phyloP scores from a whole-genome alignment of 768 basidiomycete species.

The Lactarius vividus region DNA sequence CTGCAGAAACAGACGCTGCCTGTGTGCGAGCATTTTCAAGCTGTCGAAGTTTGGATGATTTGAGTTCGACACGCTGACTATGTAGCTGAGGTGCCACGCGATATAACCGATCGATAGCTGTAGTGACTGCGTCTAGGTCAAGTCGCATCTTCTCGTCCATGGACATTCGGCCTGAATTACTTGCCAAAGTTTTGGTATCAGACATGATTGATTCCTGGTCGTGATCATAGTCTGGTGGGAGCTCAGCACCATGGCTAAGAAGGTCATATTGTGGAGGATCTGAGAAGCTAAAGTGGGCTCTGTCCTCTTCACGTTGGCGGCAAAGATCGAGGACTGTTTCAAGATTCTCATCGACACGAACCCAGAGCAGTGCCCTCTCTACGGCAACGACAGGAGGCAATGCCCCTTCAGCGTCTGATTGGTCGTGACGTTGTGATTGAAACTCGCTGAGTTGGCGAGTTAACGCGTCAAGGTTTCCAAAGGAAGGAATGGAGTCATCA shows the following conservation, averaged over 20 bases:
- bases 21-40: constrained; percentile 68
- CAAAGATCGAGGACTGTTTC: constrained; percentile 27
- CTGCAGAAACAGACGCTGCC: constrained; percentile 33
- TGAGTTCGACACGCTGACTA: constrained; percentile 91
- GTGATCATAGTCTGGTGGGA: constrained; percentile 35
- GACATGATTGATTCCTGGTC: constrained; percentile 13
- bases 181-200: constrained; percentile 20
- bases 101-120: constrained; percentile 89
- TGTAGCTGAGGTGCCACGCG: constrained; percentile 82
- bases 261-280: constrained; percentile 28
- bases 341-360: constrained; percentile 23
- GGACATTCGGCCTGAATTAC: constrained; percentile 21
- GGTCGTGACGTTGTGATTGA: constrained; percentile 21
- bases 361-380: constrained; percentile 28
- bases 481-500: constrained; percentile 31
- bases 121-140: constrained; percentile 81
- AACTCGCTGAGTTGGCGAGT: constrained; percentile 27
- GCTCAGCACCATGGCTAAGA: constrained; percentile 36
- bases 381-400: constrained; percentile 27
- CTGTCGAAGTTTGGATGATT: constrained; percentile 63
- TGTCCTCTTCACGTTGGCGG: constrained; percentile 24
- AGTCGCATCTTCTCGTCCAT: constrained; percentile 75
- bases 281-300: constrained; percentile 1
- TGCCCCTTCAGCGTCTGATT: constrained; percentile 8
- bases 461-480: constrained; percentile 27